phyloP scores from a whole-genome alignment of 805 yeast genomes.

The Candida peoriensis region DNA sequence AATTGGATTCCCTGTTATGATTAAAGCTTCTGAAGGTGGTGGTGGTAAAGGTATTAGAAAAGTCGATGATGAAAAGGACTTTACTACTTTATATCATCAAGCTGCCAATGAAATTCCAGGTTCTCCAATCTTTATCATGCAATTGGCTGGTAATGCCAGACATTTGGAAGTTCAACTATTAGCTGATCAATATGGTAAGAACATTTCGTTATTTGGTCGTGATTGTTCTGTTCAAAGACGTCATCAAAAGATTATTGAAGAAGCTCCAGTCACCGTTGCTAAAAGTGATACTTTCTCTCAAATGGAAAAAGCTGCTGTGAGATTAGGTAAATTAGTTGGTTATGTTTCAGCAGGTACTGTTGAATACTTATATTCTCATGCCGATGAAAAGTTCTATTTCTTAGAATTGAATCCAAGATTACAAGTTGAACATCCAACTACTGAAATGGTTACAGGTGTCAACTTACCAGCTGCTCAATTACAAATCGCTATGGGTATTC shows the following conservation, averaged over 20 bases:
- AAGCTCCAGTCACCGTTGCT: slow-evolving; percentile 98
- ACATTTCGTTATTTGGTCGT: slow-evolving; percentile 95
- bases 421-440: slow-evolving; percentile 99
- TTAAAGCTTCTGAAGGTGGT: slow-evolving; percentile 99
- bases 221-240: slow-evolving; percentile 99
- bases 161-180: slow-evolving; percentile 96
- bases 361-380: slow-evolving; percentile 91
- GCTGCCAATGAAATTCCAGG: slow-evolving; percentile 98
- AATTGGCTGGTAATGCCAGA: slow-evolving; percentile 95
- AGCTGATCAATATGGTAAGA: slow-evolving; percentile 98
- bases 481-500: slow-evolving; percentile 99
- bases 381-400: slow-evolving; percentile 92
- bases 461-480: slow-evolving; percentile 98
- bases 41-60: slow-evolving; percentile 99
- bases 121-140: slow-evolving; percentile 97
- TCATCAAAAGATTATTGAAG: slow-evolving; percentile 98
- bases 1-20: slow-evolving; percentile 98
- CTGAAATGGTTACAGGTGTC: slow-evolving; percentile 99
- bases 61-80: slow-evolving; percentile 81
- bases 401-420: slow-evolving; percentile 96
- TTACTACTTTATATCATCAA: slow-evolving; percentile 73
- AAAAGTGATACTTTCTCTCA: slow-evolving; percentile 74
- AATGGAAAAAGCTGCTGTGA: slow-evolving; percentile 97
- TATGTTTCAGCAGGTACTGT: slow-evolving; percentile 99
- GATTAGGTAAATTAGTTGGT: slow-evolving; percentile 95